Percentiles rank a stretch among this genome's conserved stretches.
phyloP scores from a whole-genome alignment of 75 land plant genomes.

The Azolla pinnata region DNA sequence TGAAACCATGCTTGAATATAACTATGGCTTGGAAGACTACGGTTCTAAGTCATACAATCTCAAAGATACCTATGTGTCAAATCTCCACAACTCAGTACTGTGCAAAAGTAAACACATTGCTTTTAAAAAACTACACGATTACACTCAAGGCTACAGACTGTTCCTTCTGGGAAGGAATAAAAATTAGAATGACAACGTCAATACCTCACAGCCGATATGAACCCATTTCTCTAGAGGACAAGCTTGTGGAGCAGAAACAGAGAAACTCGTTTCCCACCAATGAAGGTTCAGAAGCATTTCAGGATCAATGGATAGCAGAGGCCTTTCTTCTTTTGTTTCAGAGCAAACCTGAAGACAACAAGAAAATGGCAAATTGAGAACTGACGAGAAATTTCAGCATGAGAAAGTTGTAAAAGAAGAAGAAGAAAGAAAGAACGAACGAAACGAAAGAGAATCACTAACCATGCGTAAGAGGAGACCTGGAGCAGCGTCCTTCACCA shows the following conservation, averaged over 20 bases:
- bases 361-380: not conserved
- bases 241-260: slow-evolving; percentile 28
- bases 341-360: slow-evolving; percentile 15
- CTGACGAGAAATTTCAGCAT: not conserved
- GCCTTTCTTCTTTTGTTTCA: slow-evolving; percentile 13
- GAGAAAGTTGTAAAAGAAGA: not conserved
- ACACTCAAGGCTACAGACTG: too few relatives aligned
- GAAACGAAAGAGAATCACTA: not conserved
- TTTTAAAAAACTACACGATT: too few relatives aligned
- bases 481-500: slow-evolving; percentile 28
- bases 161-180: too few relatives aligned
- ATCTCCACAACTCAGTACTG: too few relatives aligned
- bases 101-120: too few relatives aligned
- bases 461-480: slow-evolving; percentile 36
- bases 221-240: slow-evolving; percentile 74
- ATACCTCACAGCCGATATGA: slow-evolving; percentile 92
- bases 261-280: slow-evolving; percentile 15
- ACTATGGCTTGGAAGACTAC: too few relatives aligned
- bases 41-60: too few relatives aligned
- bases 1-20: too few relatives aligned
- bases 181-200: too few relatives aligned
- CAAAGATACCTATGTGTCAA: too few relatives aligned
- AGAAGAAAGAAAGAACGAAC: slow-evolving; percentile 6
- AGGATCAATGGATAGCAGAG: slow-evolving; percentile 51
- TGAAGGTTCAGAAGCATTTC: slow-evolving; percentile 47